Evolutionary conservation across 2,329 filamentous ascomycete genomes (phyloP).

Genomic region (Neoscytalidium dimidiatum): DNA sequence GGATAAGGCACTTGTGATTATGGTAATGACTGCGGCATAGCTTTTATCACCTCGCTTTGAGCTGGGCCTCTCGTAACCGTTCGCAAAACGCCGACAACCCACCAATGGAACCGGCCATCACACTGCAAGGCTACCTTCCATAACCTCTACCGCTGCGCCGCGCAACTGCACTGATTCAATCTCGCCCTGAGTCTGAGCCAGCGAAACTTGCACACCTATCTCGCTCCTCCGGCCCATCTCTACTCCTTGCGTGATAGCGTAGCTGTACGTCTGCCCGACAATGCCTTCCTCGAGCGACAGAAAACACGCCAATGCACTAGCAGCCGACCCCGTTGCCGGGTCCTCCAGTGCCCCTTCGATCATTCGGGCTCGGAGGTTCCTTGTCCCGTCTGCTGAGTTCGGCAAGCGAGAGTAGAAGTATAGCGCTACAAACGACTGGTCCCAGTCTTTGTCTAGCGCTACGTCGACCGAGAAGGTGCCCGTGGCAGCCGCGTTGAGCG

Average conservation of each 20-base stretch:
- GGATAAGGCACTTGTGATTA: constrained; percentile 14
- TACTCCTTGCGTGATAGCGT: constrained; percentile 50
- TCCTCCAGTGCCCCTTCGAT: constrained; percentile 53
- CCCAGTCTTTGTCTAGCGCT: constrained; percentile 52
- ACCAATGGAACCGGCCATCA: constrained; percentile 17
- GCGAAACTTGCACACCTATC: constrained; percentile 48
- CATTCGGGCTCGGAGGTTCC: constrained; percentile 61
- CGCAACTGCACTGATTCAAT: constrained; percentile 46
- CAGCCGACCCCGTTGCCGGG: constrained; percentile 54
- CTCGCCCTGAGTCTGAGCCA: constrained; percentile 35
- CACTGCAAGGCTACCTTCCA: constrained; percentile 36
- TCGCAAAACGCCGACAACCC: not conserved
- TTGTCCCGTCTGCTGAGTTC: constrained; percentile 29
- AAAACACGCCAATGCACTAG: constrained; percentile 48
- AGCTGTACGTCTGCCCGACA: constrained; percentile 37
- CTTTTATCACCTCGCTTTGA: not conserved
- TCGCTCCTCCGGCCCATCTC: constrained; percentile 55
- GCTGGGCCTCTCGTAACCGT: not conserved
- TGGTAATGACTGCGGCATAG: not conserved
- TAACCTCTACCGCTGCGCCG: constrained; percentile 47
- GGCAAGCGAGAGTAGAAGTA: constrained; percentile 61
- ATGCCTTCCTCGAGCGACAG: constrained; percentile 44
- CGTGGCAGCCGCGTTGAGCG: constrained; percentile 51
- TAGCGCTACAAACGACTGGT: constrained; percentile 53
- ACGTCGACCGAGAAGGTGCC: constrained; percentile 34